A percentile compares a stretch with the other conserved stretches of the same genome.
These are phyloP conservation scores for Bonia amplexicaulis DNA, from an alignment of 176 grass and related monocot genomes.

Conservation along the genomic window DNA sequence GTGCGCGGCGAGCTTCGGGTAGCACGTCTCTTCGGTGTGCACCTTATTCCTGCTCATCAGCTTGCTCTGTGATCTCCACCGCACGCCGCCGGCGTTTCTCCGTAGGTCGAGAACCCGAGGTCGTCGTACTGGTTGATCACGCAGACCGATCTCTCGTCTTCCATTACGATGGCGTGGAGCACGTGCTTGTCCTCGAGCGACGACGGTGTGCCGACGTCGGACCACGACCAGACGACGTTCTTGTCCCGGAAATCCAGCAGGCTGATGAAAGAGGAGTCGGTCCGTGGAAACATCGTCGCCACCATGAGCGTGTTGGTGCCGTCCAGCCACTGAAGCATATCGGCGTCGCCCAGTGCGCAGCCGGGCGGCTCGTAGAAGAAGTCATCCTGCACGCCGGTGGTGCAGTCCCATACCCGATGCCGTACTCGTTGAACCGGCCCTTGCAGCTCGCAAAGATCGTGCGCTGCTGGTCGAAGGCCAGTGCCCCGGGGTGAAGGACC, in stretches of 20 bases:
- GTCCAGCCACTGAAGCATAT: conserved; percentile 76
- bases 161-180: conserved; percentile 59
- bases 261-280: conserved; percentile 64
- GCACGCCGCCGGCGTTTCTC: conserved; percentile 38
- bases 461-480: background rate
- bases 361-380: conserved; percentile 86
- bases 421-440: conserved; percentile 84
- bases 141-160: conserved; percentile 52
- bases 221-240: conserved; percentile 74
- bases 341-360: conserved; percentile 71
- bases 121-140: conserved; percentile 82
- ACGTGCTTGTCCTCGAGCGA: conserved; percentile 72
- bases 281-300: conserved; percentile 74
- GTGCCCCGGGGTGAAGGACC: conserved; percentile 74
- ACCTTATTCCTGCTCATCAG: conserved; percentile 39
- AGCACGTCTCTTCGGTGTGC: conserved; percentile 62
- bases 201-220: conserved; percentile 48
- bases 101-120: conserved; percentile 80
- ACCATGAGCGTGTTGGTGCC: conserved; percentile 48
- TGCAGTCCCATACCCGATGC: conserved; percentile 65
- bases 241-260: conserved; percentile 71
- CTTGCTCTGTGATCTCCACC: conserved; percentile 85
- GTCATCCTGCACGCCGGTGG: conserved; percentile 52
- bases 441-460: conserved; percentile 74
- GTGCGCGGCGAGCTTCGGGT: conserved; percentile 77